Base-by-base conservation (phyloP, 176 grass and related monocot species). In the Zea luxurians region DNA sequence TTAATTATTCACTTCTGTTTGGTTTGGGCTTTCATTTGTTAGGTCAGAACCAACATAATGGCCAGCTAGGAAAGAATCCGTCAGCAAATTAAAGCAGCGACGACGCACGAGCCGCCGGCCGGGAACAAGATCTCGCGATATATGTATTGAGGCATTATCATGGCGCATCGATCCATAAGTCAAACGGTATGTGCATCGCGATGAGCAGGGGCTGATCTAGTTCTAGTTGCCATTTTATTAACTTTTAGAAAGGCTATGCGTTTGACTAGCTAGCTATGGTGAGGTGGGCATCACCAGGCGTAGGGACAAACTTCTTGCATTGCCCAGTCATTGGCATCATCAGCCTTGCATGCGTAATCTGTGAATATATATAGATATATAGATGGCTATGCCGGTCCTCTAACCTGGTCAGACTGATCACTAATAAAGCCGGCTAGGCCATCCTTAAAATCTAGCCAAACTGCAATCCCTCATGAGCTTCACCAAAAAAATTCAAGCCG, bases 11-110 rank as follows among this genome's bases (percentile, higher is more conserved):
- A 27, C 27, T 27, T 27, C 27, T 27, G 65, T 81, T 89, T 77
- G 60, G 60, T 78, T 73, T 85, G 66, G 66, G 71, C 73, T 89
- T 64, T 64, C 76, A 40, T 78, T 73, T 73, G 78, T 89, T 85
- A 89, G 83, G 82, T 85, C 77, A 80, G 82, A 83, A 68, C 41
- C 78, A 69, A 27, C 1, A 27, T 27, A 27, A 75, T 78, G 61
- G n/a, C 20, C 67, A 61, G n/a, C 20, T 61, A 61, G 49, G 34
- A 81, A 82, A 85, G 73, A 82, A 85, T 36, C 61, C 21, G 73
- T 41, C 43, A 27, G 44, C 73, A 70, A 76, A 84, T 8, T 8
- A 3, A 54, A 60, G 77, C 57, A 21, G 49, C 81, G 54, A 63
- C 55, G 47, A 42, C 57, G 66, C 82, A 81, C 49, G 64, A 48